Base-by-base conservation (phyloP, 176 grass and related monocot genomes). In the Zoysia pacifica region DNA sequence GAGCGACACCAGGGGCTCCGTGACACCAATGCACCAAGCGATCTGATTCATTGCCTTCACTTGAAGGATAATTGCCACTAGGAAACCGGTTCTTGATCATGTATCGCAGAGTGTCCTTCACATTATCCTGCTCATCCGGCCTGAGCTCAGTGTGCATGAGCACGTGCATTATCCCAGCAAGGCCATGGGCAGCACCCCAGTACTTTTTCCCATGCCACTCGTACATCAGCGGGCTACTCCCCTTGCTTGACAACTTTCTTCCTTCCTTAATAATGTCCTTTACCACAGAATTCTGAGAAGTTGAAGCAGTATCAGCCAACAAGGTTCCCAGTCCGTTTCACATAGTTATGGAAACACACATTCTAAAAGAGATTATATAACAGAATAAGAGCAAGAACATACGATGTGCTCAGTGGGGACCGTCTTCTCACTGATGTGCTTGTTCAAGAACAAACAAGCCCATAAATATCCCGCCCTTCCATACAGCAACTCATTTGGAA, bases 371-470 rank as follows among this genome's bases (percentile, higher is more conserved):
- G 40, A 75, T 46, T 40, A n/a, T 16, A 39, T 18, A 75, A n/a
- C 47, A 84, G 8, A 48, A 56, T 2, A 28, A 40, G 41, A 64
- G 9, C 2, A 37, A 6, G 13, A 45, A 81, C 70, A 81, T 79
- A 98, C 92, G 63, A 91, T 89, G 74, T 93, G 74, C 8, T 85
- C 77, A 0, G 61, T 44, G 44, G 87, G 81, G 49, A 97, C 87
- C 11, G 86, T 87, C 60, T 90, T 69, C 36, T 89, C 80, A 19
- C 86, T 78, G 47, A 94, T 86, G 81, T 94, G 81, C 53, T 92
- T 94, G 66, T 94, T 93, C 87, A 97, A 87, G 87, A 98, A 94
- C 81, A 83, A 91, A 56, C 95, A 98, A 81, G 95, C 84, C 95
- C 90, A 98, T 49, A 98, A 72, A 87, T 94, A 98, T 9, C 95